These are phyloP conservation scores for Haplographium delicatum DNA, from an alignment of 495 filamentous ascomycete genomes.

Conservation along the genomic window DNA sequence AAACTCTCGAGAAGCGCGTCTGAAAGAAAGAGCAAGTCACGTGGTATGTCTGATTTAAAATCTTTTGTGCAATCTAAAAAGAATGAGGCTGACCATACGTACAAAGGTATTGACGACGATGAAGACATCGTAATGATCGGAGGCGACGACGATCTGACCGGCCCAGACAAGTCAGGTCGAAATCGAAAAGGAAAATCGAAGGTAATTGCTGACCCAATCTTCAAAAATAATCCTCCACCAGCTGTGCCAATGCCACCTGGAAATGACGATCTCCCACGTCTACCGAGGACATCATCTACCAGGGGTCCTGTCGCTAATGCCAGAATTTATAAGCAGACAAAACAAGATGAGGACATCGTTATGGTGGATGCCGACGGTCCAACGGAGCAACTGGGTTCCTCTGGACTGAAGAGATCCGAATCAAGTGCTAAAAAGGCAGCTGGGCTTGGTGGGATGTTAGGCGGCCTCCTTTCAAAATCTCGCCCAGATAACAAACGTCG, in stretches of 20 bases:
- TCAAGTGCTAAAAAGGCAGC: slow-evolving; percentile 37
- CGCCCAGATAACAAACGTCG: slow-evolving; percentile 24
- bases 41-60: slow-evolving; percentile 13
- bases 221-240: slow-evolving; percentile 19
- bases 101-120: slow-evolving; percentile 22
- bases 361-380: slow-evolving; percentile 40
- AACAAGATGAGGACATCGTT: slow-evolving; percentile 42
- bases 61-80: slow-evolving; percentile 8
- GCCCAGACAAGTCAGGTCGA: slow-evolving; percentile 21
- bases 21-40: slow-evolving; percentile 29
- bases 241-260: slow-evolving; percentile 24
- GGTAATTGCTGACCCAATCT: slow-evolving; percentile 24
- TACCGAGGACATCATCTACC: slow-evolving; percentile 7
- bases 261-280: slow-evolving; percentile 17
- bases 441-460: slow-evolving; percentile 41
- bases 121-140: slow-evolving; percentile 27
- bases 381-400: slow-evolving; percentile 10
- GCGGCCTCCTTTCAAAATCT: slow-evolving; percentile 23
- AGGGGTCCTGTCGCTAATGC: slow-evolving; percentile 23
- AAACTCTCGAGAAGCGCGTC: slow-evolving; percentile 33
- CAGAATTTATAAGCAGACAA: slow-evolving; percentile 20
- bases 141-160: slow-evolving; percentile 11
- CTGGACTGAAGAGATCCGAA: slow-evolving; percentile 23
- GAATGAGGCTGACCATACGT: slow-evolving; percentile 17
- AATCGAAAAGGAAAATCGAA: slow-evolving; percentile 27